Conservation (phyloP, 2,329 filamentous ascomycete species). For the Thielaviopsis punctulata region DNA sequence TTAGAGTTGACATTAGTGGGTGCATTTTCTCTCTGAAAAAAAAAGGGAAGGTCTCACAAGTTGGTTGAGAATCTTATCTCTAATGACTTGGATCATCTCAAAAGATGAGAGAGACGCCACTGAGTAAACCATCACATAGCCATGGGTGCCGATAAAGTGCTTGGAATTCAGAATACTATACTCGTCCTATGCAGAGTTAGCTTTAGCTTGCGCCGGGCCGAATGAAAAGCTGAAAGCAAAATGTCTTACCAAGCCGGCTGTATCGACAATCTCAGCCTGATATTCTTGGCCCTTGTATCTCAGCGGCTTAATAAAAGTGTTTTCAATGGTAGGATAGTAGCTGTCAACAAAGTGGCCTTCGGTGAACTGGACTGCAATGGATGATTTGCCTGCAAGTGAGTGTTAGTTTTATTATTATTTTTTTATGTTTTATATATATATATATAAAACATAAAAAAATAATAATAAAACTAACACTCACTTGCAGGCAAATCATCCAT, state of each 20-base stretch:
- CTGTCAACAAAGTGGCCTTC: conserved; percentile 97
- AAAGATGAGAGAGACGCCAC: conserved; percentile 86
- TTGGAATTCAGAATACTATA: conserved; percentile 98
- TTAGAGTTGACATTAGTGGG: conserved; percentile 7
- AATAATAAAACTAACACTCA: neutral
- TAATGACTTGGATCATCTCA: conserved; percentile 91
- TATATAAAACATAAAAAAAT: no score
- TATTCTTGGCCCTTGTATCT: conserved; percentile 85
- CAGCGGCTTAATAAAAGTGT: conserved; percentile 94
- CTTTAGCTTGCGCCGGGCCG: neutral
- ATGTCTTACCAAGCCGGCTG: conserved; percentile 62
- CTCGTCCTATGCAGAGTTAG: conserved; percentile 51
- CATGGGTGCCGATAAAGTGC: conserved; percentile 97
- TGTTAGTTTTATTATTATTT: no score
- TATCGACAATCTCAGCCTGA: conserved; percentile 94
- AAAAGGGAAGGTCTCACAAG: conserved; percentile 42
- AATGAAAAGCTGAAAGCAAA: neutral
- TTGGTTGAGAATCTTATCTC: conserved; percentile 94
- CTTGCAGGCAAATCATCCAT: conserved; percentile 81
- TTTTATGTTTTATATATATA: no score
- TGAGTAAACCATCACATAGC: conserved; percentile 98
- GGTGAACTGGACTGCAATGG: conserved; percentile 89
- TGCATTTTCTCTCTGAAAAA: neutral
- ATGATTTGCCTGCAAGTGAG: conserved; percentile 67
- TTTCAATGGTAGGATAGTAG: conserved; percentile 98